Evolutionary conservation across 371 early-diverging fungal genomes (phyloP), one percentile per base, ranked within the genome.

Genomic region (Apophysomyces trapeziformis): DNA sequence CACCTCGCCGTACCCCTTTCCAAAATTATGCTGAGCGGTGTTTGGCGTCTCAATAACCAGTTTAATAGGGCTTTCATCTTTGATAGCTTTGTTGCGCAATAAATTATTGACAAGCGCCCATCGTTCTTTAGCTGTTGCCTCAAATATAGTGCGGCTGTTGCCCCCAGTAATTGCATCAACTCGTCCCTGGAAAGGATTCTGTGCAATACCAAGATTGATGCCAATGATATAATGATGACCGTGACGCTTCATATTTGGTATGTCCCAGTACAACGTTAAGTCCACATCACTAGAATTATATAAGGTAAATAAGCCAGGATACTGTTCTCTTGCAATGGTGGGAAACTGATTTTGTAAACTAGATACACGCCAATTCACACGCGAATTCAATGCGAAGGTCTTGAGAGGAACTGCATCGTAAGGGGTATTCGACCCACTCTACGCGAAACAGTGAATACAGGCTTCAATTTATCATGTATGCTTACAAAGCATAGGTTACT

Each of bases 141-240:
- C 91, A 74, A 87, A 91, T 66, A 92, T 74, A 3, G 91, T 88
- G 39, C 87, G 83, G 12, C 82, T 64, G 64, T 21, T 50, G 5
- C 54, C 54, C 21, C 54, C 54, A 9, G 54, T 26, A 50, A 16
- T 26, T 50, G 54, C 54, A 9, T 50, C 54, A 7, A 50, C 21
- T 21, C 54, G 54, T 65, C 80, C 78, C 62, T 80, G 83, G 72
- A 87, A 83, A 13, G 87, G 93, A 68, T 86, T 91, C 61, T 89
- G 85, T 47, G 92, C 92, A 14, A 92, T 83, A n/a, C 89, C 87
- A 6, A 95, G 73, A 68, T 94, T 95, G 60, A 95, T 91, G 14
- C 96, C 96, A 44, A 93, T 90, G 60, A 96, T 92, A 61, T 92
- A 93, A 69, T 95, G 95, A 68, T 95, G 95, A 0, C 97, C 90